Conservation (phyloP, 352 stramenopile genomes). For the Sclerospora graminicola region DNA sequence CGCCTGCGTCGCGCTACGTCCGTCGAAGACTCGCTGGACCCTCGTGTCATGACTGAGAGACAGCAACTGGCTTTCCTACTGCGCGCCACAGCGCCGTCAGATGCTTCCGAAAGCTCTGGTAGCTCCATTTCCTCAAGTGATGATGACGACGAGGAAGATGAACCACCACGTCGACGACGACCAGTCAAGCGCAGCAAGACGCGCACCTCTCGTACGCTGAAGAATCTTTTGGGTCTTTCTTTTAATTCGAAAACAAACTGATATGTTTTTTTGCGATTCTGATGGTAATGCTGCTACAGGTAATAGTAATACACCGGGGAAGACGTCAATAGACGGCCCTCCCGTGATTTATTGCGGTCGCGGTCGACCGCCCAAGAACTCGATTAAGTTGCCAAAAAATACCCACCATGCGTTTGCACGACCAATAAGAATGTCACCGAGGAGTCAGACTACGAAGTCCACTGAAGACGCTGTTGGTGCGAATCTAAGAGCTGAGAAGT, state of each 20-base stretch:
- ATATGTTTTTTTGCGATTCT: conserved; percentile 4
- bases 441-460: conserved; percentile 17
- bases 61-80: conserved; percentile 79
- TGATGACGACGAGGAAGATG: conserved; percentile 22
- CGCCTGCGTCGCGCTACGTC: conserved; percentile 16
- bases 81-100: conserved; percentile 55
- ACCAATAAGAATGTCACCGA: conserved; percentile 15
- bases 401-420: conserved; percentile 6
- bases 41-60: conserved; percentile 73
- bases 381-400: conserved; percentile 26
- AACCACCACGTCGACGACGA: conserved; percentile 13
- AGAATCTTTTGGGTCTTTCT: neutral
- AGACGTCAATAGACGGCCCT: conserved; percentile 14
- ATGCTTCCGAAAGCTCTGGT: conserved; percentile 21
- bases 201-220: conserved; percentile 13
- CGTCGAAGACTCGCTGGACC: conserved; percentile 28
- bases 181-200: conserved; percentile 22
- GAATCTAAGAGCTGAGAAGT: conserved; percentile 6
- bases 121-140: conserved; percentile 22
- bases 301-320: conserved; percentile 7
- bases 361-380: conserved; percentile 33
- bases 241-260: neutral
- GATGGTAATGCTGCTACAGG: conserved; percentile 1
- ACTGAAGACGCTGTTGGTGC: conserved; percentile 9
- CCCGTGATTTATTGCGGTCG: conserved; percentile 29